Base-by-base conservation (phyloP, 1,284 basidiomycete genomes). In the Pyrrhoderma noxium region DNA sequence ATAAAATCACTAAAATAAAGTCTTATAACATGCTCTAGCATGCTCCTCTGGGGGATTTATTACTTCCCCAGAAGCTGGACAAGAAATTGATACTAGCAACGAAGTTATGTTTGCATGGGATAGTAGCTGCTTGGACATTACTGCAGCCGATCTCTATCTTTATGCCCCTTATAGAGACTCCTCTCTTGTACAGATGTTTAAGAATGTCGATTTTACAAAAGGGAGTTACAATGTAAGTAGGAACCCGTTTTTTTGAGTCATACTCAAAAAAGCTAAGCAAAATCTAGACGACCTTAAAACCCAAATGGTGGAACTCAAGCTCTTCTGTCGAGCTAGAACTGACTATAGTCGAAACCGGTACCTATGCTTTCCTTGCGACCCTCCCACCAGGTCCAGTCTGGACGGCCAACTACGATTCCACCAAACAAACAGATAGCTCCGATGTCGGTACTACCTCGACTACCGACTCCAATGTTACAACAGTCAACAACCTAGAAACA, bases 281-380 rank as follows among this genome's bases (percentile, higher is more conserved):
- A 21, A 39, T 58, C 31, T 53, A 63, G 51, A 68, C 76, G 2
- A 65, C 64, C 9, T 66, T 93, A 43, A 66, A 78, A 53, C 82
- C 89, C 0, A 71, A 72, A 36, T 93, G 89, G 89, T 93, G 88
- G 87, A 85, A 89, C 60, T 65, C 75, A 9, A 79, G 82, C 2
- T 56, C 70, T 1, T 67, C 71, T 2, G 70, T 77, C 16, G 59
- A 65, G 7, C 75, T 93, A 14, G 82, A 92, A 60, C 64, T 92
- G 55, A 69, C 71, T 52, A 85, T 93, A 63, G 70, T 89, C 55
- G 63, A 77, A 13, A 61, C 72, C 8, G 80, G 78, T 34, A 61
- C 70, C 2, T 71, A 76, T 2, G 65, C 73, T 2, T 89, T 82
- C 70, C 64, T 80, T 36, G 73, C 76, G 41, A 65, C 70, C 39